Conservation (phyloP, 1,284 basidiomycete genomes). For the Trichosporon sp. region DNA sequence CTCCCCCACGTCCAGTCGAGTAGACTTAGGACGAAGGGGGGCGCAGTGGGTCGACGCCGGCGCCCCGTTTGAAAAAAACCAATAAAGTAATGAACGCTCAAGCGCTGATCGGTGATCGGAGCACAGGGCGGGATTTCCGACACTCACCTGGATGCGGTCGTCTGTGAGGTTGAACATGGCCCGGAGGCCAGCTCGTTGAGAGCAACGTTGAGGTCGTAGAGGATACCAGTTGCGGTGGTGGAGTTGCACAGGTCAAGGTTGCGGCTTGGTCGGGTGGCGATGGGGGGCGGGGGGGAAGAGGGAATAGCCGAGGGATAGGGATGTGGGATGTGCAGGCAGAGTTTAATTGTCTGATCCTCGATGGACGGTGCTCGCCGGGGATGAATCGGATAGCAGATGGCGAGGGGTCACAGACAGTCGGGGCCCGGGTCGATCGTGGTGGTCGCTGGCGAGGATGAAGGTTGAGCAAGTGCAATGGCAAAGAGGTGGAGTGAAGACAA, state of each 20-base stretch:
- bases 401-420: too few species aligned
- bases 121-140: neutral
- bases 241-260: neutral
- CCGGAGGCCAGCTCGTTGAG: conserved; percentile 5
- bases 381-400: too few species aligned
- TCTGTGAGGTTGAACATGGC: conserved; percentile 28
- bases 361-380: too few species aligned
- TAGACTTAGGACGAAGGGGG: neutral
- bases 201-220: neutral
- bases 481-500: too few species aligned
- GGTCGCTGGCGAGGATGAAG: too few species aligned
- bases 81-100: neutral
- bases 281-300: neutral
- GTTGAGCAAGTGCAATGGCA: too few species aligned
- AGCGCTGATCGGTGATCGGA: neutral
- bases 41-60: neutral
- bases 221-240: neutral
- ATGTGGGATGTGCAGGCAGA: too few species aligned
- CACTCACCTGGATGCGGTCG: conserved; percentile 57
- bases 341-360: too few species aligned
- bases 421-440: too few species aligned
- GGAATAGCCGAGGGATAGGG: too few species aligned
- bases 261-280: neutral
- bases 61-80: neutral
- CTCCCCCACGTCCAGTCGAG: neutral